Evolutionary conservation across 2,329 filamentous ascomycete species (phyloP).

Genomic region (Penicillium sp.): DNA sequence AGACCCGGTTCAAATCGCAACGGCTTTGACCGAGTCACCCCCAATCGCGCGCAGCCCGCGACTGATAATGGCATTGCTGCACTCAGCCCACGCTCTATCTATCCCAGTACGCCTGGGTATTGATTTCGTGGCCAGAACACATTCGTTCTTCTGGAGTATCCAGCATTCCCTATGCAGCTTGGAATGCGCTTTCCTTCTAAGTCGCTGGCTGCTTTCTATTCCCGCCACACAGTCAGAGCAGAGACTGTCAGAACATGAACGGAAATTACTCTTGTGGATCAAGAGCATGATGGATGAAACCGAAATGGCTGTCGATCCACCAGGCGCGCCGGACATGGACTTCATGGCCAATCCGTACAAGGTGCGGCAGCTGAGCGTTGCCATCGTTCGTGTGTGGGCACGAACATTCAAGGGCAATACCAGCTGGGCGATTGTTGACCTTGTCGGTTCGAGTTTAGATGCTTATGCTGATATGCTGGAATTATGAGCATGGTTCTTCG

Average conservation of each 20-base stretch:
- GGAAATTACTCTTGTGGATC: conserved; percentile 51
- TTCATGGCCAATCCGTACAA: conserved; percentile 47
- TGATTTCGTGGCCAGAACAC: conserved; percentile 55
- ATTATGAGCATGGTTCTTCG: conserved; percentile 1
- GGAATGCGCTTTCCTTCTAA: conserved; percentile 54
- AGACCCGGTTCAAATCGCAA: conserved; percentile 50
- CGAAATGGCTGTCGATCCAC: conserved; percentile 46
- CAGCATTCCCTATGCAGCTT: conserved; percentile 58
- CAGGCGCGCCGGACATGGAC: conserved; percentile 42
- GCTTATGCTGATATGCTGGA: conserved; percentile 50
- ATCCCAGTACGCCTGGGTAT: conserved; percentile 57
- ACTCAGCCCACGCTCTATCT: conserved; percentile 57
- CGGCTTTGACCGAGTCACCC: conserved; percentile 47
- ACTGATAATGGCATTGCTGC: conserved; percentile 53
- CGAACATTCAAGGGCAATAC: conserved; percentile 51
- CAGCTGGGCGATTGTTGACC: conserved; percentile 51
- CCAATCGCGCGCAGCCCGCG: conserved; percentile 47
- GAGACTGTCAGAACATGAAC: conserved; percentile 48
- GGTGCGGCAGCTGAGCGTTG: conserved; percentile 49
- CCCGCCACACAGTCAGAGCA: conserved; percentile 46
- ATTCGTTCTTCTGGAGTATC: conserved; percentile 59
- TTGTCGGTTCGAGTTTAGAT: conserved; percentile 50
- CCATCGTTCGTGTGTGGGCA: conserved; percentile 52
- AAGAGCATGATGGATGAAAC: conserved; percentile 54
- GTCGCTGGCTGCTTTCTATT: conserved; percentile 49